Conservation (phyloP, 2,329 filamentous ascomycete genomes). For the Penicillium sp. region DNA sequence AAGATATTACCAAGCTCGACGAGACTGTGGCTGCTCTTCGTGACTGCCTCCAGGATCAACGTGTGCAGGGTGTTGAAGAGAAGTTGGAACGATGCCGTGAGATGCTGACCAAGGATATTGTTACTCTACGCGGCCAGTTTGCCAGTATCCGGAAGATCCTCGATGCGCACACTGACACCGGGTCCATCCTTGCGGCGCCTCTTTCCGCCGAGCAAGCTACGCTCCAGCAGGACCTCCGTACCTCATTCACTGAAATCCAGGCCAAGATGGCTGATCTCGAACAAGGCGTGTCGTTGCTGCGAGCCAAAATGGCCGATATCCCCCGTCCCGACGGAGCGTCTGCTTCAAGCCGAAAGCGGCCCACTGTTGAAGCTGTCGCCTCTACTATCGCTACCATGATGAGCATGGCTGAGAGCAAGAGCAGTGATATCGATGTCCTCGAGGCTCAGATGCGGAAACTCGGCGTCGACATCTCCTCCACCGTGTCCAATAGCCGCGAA, state of each 20-base stretch:
- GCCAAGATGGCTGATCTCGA: constrained; percentile 78
- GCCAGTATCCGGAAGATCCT: constrained; percentile 80
- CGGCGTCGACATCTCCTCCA: constrained; percentile 49
- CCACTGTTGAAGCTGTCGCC: constrained; percentile 89
- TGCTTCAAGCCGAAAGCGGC: constrained; percentile 53
- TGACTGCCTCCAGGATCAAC: constrained; percentile 67
- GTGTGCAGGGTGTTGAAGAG: constrained; percentile 68
- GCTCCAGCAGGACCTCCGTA: constrained; percentile 81
- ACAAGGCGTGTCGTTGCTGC: constrained; percentile 76
- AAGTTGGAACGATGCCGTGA: constrained; percentile 72
- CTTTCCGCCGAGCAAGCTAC: constrained; percentile 82
- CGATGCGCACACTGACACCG: constrained; percentile 69
- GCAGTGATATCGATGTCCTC: constrained; percentile 85
- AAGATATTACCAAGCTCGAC: constrained; percentile 73
- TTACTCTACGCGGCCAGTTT: constrained; percentile 73
- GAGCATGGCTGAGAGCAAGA: constrained; percentile 86
- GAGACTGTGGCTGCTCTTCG: constrained; percentile 68
- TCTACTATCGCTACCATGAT: constrained; percentile 94
- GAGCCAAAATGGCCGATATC: constrained; percentile 71
- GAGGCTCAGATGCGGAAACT: constrained; percentile 84
- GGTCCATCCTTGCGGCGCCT: constrained; percentile 70
- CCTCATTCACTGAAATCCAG: constrained; percentile 74
- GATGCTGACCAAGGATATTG: constrained; percentile 68
- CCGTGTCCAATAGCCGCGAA: constrained; percentile 36
- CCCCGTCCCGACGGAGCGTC: constrained; percentile 55